A percentile compares a stretch with the other conserved stretches of the same genome.
phyloP scores from a whole-genome alignment of 345 rosid genomes.

The Eucalyptus coolabah region DNA sequence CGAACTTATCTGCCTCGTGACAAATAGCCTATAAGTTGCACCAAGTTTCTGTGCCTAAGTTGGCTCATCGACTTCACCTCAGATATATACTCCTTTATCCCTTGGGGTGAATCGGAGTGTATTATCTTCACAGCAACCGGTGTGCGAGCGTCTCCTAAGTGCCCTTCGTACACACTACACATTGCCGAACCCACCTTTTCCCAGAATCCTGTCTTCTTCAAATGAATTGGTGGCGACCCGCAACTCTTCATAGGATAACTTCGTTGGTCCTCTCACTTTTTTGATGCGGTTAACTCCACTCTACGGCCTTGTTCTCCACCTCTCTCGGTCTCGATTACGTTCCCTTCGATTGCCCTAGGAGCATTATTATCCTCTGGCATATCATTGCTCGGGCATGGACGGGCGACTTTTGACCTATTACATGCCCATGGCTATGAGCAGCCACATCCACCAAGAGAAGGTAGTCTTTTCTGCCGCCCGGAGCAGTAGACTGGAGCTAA shows the following conservation, averaged over 20 bases:
- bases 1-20: neutral
- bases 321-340: neutral
- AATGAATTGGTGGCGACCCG: neutral
- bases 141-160: neutral
- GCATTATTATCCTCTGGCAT: neutral
- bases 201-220: neutral
- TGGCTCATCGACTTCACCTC: neutral
- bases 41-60: neutral
- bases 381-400: neutral
- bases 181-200: neutral
- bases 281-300: neutral
- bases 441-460: neutral
- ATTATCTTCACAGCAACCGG: neutral
- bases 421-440: neutral
- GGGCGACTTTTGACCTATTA: neutral
- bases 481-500: neutral
- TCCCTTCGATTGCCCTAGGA: neutral
- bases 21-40: neutral
- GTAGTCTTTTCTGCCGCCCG: neutral
- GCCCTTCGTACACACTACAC: neutral
- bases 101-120: neutral
- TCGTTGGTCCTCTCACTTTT: neutral
- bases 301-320: neutral
- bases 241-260: neutral
- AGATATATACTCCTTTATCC: neutral